Base-by-base conservation (phyloP, 306 rosid genomes). In the Lotus japonicus region DNA sequence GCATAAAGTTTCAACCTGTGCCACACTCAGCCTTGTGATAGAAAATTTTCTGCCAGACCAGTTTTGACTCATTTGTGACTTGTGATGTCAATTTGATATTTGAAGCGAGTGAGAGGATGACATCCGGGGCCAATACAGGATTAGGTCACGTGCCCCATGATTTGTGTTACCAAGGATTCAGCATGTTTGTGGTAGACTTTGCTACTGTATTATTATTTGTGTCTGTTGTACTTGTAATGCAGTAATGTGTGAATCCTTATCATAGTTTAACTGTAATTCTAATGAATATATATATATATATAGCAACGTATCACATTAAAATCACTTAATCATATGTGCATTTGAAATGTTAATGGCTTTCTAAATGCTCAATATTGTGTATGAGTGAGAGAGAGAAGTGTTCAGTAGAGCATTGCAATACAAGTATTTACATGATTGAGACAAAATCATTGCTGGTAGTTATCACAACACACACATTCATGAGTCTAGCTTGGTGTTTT, bases 251-350 rank as follows among this genome's bases (percentile, higher is more conserved):
- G 66, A 60, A 51, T 58, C 33, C 33, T 45, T 64, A 11, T 59
- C 73, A 19, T 69, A 60, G 19, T 41, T 46, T 96, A 92, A 85
- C 68, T 92, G n/a, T 70, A 75, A 59, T 58, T 15, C 58, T 18
- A 64, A 80, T 58, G 66, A 74, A 44, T 67, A n/a, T n/a, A n/a
- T n/a, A n/a, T n/a, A n/a, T n/a, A 42, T 61, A 71, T 56, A 71
- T 70, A 57, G 51, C 19, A 58, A 64, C 74, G 46, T n/a, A 21
- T 70, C 46, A 70, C 49, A 15, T 23, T 36, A 31, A 75, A 67
- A 58, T 23, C 48, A 62, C 64, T 42, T 31, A 31, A 56, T 49
- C 44, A 64, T 64, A 28, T 38, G 57, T 57, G 77, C 35, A 51
- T 71, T 64, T 77, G 64, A 58, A 77, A 64, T 77, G 44, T 17